phyloP scores from a whole-genome alignment of 495 filamentous ascomycete genomes.

The Penicillium pulvis region DNA sequence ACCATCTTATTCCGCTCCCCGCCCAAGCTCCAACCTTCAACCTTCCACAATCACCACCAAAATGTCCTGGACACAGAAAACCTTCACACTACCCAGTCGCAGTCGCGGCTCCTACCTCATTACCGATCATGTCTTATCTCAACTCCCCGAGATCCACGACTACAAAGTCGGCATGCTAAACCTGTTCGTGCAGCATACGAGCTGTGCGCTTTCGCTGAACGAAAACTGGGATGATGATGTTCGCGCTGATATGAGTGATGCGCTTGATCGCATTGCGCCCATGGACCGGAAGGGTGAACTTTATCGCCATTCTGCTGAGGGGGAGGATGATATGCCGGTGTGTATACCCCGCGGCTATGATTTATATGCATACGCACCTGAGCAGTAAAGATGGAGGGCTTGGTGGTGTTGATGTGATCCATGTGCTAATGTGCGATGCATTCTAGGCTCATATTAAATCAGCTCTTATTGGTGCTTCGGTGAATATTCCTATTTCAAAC shows the following conservation, averaged over 20 bases:
- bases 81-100: conserved; percentile 70
- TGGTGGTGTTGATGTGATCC: background rate
- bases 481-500: conserved; percentile 86
- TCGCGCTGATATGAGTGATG: conserved; percentile 86
- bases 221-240: conserved; percentile 93
- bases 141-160: conserved; percentile 71
- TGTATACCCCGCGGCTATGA: conserved; percentile 9
- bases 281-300: conserved; percentile 70
- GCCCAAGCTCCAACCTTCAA: background rate
- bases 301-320: conserved; percentile 90
- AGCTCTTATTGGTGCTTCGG: conserved; percentile 81
- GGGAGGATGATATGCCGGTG: conserved; percentile 87
- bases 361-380: too few relatives aligned
- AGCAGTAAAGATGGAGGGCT: too few relatives aligned
- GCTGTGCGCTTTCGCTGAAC: conserved; percentile 81
- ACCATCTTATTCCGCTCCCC: conserved; percentile 11
- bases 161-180: conserved; percentile 89
- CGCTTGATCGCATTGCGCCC: conserved; percentile 84
- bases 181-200: conserved; percentile 90
- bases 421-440: background rate
- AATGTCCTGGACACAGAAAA: conserved; percentile 81
- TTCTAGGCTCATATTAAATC: conserved; percentile 85
- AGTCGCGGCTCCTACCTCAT: conserved; percentile 88
- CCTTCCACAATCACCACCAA: conserved; percentile 1
- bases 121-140: conserved; percentile 66